Evolutionary conservation across 495 filamentous ascomycete species (phyloP), one percentile per base, ranked within the genome.

Genomic region (Lepraria neglecta): DNA sequence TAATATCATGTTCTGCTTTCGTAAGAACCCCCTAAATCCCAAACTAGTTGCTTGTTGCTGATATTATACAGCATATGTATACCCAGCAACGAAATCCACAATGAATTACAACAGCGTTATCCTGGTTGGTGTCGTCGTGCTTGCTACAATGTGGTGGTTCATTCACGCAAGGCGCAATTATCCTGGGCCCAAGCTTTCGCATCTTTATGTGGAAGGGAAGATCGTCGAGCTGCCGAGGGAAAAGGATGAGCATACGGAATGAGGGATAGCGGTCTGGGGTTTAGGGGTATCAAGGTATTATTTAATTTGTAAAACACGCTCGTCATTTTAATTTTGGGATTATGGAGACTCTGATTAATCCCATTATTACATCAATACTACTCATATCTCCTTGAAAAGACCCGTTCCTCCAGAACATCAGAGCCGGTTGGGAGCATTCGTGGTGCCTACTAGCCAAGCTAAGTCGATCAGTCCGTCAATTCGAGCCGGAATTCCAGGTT

Each of bases 1-100:
- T 69, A 79, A 86, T 55, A 78, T 89, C 30, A 84, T 92, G 63
- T 94, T 87, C 74, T 91, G 87, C 69, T 92, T 92, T 74, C 89
- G 59, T 61, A 28, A 38, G 35, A 19, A 17, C 24, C 30, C 28
- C 24, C 42, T 14, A 33, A 24, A 53, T 17, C 0, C n/a, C 15
- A 19, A 35, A 35, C 11, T 6, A 5, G 27, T 24, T n/a, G 3
- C 40, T 27, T 14, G 9, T 7, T 6, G 5, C 50, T 56, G 4
- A 55, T 14, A 12, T 43, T 30, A 2, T 56, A 4, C 40, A 61
- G 61, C 87, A 2, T 87, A 80, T 64, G 68, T 69, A 1, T 63
- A 84, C 54, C 86, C 87, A 0, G 78, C 79, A 1, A 74, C 75
- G 2, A 78, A 76, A 2, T 71, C 50, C 6, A 77, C 75, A 4